Evolutionary conservation across 768 basidiomycete species (phyloP).

Genomic region (Mycena filopes): DNA sequence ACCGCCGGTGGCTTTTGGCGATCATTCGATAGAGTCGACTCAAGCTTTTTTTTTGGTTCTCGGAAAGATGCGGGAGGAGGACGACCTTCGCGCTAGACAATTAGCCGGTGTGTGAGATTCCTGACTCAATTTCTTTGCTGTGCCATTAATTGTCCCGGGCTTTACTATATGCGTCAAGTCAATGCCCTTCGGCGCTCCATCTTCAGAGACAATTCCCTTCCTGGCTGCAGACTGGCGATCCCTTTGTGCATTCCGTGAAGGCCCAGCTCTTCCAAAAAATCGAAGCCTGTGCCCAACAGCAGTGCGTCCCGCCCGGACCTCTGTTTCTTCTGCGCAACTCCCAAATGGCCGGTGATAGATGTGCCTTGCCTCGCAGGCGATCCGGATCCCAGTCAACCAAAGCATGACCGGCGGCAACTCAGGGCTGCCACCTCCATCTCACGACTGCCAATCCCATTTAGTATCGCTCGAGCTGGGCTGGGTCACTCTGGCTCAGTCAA

Average conservation of each 20-base stretch:
- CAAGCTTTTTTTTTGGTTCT: not conserved
- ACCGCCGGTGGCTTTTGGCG: not conserved
- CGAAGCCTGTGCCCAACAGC: too few relatives aligned
- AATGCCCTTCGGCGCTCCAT: too few relatives aligned
- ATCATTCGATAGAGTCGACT: not conserved
- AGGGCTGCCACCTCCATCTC: constrained; percentile 22
- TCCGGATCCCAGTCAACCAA: not conserved
- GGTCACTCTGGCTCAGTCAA: not conserved
- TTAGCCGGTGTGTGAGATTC: constrained; percentile 6
- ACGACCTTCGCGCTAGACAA: not conserved
- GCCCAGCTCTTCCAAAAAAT: not conserved
- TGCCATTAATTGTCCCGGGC: too few relatives aligned
- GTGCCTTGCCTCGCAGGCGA: not conserved
- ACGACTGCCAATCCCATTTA: not conserved
- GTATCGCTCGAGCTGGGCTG: not conserved
- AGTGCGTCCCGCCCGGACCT: too few relatives aligned
- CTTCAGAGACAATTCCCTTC: too few relatives aligned
- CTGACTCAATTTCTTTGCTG: too few relatives aligned
- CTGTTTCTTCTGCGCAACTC: not conserved
- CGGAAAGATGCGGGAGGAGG: constrained; percentile 21
- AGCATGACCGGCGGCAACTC: constrained; percentile 19
- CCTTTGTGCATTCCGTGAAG: too few relatives aligned
- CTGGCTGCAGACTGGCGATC: too few relatives aligned
- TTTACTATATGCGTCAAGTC: too few relatives aligned
- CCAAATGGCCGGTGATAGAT: constrained; percentile 4